Evolutionary conservation across 2,329 filamentous ascomycete species (phyloP).

Genomic region (Colletotrichum viniferum): DNA sequence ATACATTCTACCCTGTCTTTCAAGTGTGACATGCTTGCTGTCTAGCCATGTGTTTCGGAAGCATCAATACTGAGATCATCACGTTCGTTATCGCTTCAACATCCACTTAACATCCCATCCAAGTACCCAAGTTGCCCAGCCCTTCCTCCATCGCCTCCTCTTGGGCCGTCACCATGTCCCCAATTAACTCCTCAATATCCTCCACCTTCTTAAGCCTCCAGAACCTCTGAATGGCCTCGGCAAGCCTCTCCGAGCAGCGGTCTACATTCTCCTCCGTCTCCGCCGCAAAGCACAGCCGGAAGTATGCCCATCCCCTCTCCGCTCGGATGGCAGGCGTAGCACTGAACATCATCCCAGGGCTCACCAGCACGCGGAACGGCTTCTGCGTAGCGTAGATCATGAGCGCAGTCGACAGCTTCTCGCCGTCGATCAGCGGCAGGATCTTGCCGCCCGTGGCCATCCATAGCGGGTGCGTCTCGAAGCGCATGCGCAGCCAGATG

Average conservation of each 20-base stretch:
- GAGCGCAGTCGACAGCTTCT: conserved; percentile 66
- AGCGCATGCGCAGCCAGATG: conserved; percentile 77
- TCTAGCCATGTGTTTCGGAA: background rate
- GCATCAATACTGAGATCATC: background rate
- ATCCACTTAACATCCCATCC: conserved; percentile 7
- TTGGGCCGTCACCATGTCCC: conserved; percentile 31
- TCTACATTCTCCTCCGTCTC: conserved; percentile 73
- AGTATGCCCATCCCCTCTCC: conserved; percentile 71
- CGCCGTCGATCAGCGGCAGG: conserved; percentile 51
- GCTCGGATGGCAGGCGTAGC: conserved; percentile 64
- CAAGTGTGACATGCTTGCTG: background rate
- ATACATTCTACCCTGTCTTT: background rate
- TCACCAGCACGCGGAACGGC: conserved; percentile 72
- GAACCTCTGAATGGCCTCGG: conserved; percentile 73
- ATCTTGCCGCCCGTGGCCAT: conserved; percentile 31
- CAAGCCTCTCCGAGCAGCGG: conserved; percentile 66
- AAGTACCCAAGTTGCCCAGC: conserved; percentile 33
- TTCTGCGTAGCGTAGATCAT: conserved; percentile 74
- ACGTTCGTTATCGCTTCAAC: background rate
- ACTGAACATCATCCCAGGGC: conserved; percentile 76
- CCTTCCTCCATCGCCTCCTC: conserved; percentile 23
- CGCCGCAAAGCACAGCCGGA: conserved; percentile 84
- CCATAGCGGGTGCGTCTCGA: conserved; percentile 75
- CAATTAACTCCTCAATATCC: conserved; percentile 68
- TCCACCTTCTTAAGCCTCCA: conserved; percentile 74